These are phyloP conservation scores for Auxenochlorella pyrenoidosa DNA, from an alignment of 139 green algal genomes.

Conservation along the genomic window DNA sequence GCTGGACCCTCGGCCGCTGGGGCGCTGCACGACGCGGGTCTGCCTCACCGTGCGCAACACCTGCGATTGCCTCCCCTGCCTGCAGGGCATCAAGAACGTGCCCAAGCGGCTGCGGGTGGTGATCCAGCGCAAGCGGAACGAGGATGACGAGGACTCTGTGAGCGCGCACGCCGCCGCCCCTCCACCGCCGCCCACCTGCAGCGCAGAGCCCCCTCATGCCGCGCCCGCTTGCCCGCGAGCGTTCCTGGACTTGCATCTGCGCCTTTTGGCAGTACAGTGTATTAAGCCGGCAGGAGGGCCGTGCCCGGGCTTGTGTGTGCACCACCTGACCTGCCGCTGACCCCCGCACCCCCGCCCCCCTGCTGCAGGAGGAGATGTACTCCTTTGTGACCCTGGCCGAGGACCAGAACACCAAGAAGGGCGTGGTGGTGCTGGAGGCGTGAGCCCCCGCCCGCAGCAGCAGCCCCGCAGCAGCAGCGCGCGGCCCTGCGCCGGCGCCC, in stretches of 20 bases:
- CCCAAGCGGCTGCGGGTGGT: conserved; percentile 91
- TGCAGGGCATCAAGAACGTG: conserved; percentile 93
- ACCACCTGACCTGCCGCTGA: too few relatives aligned
- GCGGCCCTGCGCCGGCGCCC: not conserved
- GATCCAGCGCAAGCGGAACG: conserved; percentile 93
- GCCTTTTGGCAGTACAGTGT: too few relatives aligned
- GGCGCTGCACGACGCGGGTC: too few relatives aligned
- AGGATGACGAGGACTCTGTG: conserved; percentile 98
- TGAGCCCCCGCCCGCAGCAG: not conserved
- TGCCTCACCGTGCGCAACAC: too few relatives aligned
- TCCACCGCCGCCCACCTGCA: not conserved
- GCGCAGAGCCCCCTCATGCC: not conserved
- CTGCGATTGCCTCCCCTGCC: too few relatives aligned
- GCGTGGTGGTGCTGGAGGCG: conserved; percentile 78
- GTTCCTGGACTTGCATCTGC: too few relatives aligned
- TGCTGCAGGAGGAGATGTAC: conserved; percentile 96
- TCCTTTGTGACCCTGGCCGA: conserved; percentile 97
- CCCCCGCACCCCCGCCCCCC: not conserved
- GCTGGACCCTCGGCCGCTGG: too few relatives aligned
- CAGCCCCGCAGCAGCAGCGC: not conserved
- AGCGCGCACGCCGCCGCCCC: not conserved
- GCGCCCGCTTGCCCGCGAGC: too few relatives aligned
- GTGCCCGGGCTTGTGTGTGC: too few relatives aligned
- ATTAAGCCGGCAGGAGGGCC: too few relatives aligned
- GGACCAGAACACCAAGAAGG: conserved; percentile 90